Percentiles rank a stretch among this genome's conserved stretches.
These are phyloP conservation scores for Digitaria exilis DNA, from an alignment of 202 grass and related monocot genomes.

Conservation along the genomic window DNA sequence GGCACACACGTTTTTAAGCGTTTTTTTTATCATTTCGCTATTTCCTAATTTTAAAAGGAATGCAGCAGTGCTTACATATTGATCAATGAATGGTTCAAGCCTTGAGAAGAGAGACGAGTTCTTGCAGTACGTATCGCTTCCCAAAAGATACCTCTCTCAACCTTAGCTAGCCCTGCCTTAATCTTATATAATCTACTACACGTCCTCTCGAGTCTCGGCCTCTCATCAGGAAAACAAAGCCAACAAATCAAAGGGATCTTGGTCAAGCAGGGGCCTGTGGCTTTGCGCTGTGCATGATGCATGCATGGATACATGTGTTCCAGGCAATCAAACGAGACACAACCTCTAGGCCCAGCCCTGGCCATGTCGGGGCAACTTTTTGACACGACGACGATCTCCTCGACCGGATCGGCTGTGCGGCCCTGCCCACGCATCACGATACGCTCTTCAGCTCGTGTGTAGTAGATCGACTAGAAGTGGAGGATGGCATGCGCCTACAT, in stretches of 20 bases:
- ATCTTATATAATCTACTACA: no score
- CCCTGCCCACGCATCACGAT: not conserved
- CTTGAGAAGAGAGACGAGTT: not conserved
- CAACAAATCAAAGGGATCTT: not conserved
- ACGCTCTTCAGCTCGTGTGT: not conserved
- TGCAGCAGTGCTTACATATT: no score
- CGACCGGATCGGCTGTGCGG: slow-evolving; percentile 20
- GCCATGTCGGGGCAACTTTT: slow-evolving; percentile 52
- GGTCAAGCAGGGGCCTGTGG: not conserved
- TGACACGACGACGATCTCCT: slow-evolving; percentile 41
- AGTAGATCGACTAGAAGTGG: not conserved
- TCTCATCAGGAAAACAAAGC: no score
- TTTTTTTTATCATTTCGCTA: no score
- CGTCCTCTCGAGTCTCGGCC: not conserved
- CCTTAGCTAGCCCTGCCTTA: not conserved
- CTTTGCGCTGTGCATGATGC: not conserved
- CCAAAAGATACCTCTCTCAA: slow-evolving; percentile 48
- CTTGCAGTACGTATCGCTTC: slow-evolving; percentile 10
- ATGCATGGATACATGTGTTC: not conserved
- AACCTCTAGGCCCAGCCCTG: slow-evolving; percentile 63
- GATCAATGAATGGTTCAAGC: slow-evolving; percentile 18
- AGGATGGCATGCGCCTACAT: not conserved
- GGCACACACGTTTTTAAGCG: no score
- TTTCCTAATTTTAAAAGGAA: no score
- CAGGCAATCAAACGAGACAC: slow-evolving; percentile 36